Evolutionary conservation across 2,329 filamentous ascomycete genomes (phyloP).

Genomic region (Balansia obtecta): DNA sequence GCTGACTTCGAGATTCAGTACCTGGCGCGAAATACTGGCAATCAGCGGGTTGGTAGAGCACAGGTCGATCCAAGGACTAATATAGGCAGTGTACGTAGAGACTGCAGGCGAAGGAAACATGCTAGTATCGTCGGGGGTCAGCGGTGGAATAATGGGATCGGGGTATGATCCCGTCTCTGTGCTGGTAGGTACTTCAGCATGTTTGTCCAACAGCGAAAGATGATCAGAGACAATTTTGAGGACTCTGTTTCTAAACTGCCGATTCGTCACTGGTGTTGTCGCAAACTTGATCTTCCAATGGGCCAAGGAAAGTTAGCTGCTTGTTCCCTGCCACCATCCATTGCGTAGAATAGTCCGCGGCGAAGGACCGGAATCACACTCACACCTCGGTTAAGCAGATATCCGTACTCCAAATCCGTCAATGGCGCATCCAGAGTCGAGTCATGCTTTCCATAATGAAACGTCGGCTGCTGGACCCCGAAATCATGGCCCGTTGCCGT

Average conservation of each 20-base stretch:
- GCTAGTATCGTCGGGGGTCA: constrained; percentile 70
- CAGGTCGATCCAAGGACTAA: constrained; percentile 89
- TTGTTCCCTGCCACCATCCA: background rate
- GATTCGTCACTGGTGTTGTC: constrained; percentile 66
- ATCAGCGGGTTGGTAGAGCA: constrained; percentile 73
- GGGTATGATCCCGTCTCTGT: constrained; percentile 33
- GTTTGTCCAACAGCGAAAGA: constrained; percentile 31
- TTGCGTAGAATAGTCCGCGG: background rate
- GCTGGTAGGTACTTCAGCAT: constrained; percentile 24
- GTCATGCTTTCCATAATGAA: constrained; percentile 67
- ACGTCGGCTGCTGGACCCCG: constrained; percentile 27
- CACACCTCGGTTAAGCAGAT: constrained; percentile 58
- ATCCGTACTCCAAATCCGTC: constrained; percentile 49
- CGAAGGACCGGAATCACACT: constrained; percentile 20
- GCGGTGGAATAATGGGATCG: constrained; percentile 49
- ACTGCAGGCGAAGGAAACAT: constrained; percentile 56
- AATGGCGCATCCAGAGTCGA: constrained; percentile 47
- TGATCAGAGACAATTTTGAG: constrained; percentile 48
- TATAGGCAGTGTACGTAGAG: constrained; percentile 62
- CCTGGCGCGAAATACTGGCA: constrained; percentile 76
- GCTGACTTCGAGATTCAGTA: constrained; percentile 79
- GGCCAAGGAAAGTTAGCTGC: background rate
- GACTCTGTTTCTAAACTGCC: constrained; percentile 57
- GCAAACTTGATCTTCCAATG: constrained; percentile 58
- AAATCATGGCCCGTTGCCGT: constrained; percentile 15